These are phyloP conservation scores for Sclerotinia spermophila DNA, from an alignment of 2,329 filamentous ascomycete genomes.

Conservation along the genomic window DNA sequence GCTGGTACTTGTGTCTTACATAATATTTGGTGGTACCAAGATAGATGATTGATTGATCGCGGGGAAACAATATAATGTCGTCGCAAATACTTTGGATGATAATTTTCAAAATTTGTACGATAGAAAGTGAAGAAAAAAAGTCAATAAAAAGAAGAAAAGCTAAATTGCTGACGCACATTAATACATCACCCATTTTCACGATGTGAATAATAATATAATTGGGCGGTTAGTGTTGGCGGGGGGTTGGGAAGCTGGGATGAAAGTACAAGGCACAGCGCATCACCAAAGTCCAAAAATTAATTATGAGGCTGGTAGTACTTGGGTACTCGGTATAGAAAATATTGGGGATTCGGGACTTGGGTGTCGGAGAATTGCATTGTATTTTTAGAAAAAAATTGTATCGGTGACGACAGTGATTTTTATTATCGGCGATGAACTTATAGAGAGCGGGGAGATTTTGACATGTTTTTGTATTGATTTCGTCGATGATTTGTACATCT, in stretches of 20 bases:
- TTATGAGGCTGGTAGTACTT: background rate
- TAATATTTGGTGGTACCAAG: background rate
- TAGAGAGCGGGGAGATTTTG: background rate
- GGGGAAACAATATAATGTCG: background rate
- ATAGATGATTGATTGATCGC: background rate
- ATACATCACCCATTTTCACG: background rate
- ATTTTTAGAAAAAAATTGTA: background rate
- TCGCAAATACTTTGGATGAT: background rate
- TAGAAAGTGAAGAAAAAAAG: background rate
- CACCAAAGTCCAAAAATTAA: background rate
- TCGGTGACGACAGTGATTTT: background rate
- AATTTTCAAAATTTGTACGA: background rate
- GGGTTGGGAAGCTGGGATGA: conserved; percentile 1
- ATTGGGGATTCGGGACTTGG: background rate
- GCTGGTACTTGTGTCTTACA: background rate
- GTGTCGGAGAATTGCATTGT: background rate
- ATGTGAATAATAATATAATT: conserved; percentile 6
- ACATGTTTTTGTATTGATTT: conserved; percentile 1
- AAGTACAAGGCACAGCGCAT: background rate
- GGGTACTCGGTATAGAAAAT: background rate
- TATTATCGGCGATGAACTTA: background rate
- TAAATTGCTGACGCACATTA: background rate
- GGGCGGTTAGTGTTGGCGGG: background rate
- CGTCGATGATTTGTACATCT: background rate
- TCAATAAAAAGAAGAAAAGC: background rate